phyloP scores from a whole-genome alignment of 805 yeast species.

The Kodamaea neixiangensis region DNA sequence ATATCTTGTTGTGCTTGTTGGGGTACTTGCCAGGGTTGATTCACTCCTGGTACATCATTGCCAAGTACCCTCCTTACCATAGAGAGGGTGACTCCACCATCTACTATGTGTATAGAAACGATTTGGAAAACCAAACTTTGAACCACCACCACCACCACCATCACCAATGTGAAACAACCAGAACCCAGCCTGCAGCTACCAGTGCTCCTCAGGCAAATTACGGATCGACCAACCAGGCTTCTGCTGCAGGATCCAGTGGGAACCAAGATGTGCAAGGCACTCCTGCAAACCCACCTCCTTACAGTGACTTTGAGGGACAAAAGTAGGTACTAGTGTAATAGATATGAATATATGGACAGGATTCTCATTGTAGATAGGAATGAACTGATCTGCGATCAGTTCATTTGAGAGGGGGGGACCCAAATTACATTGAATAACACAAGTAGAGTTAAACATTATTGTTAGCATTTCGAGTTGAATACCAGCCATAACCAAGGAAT shows the following conservation, averaged over 20 bases:
- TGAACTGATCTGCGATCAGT: too few relatives aligned
- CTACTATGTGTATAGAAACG: constrained; percentile 36
- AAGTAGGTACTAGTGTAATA: background rate
- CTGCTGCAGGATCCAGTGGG: constrained; percentile 12
- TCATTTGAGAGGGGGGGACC: too few relatives aligned
- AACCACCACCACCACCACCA: constrained; percentile 24
- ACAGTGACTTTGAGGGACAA: constrained; percentile 14
- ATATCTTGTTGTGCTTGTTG: constrained; percentile 44
- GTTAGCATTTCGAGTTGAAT: too few relatives aligned
- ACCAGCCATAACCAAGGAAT: too few relatives aligned
- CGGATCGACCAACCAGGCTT: constrained; percentile 22
- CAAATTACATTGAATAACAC: too few relatives aligned
- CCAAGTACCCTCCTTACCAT: constrained; percentile 45
- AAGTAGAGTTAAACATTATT: too few relatives aligned
- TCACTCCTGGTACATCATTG: constrained; percentile 52
- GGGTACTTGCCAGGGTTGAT: constrained; percentile 55
- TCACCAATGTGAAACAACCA: constrained; percentile 8
- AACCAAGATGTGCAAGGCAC: background rate
- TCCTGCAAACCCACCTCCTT: constrained; percentile 29
- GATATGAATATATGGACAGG: background rate
- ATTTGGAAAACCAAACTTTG: constrained; percentile 34
- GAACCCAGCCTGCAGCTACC: constrained; percentile 14
- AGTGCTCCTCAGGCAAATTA: constrained; percentile 26
- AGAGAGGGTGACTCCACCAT: constrained; percentile 26
- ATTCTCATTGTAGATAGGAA: background rate